Evolutionary conservation across 345 rosid species (phyloP).

Genomic region (Eucalyptus guilfoylei): DNA sequence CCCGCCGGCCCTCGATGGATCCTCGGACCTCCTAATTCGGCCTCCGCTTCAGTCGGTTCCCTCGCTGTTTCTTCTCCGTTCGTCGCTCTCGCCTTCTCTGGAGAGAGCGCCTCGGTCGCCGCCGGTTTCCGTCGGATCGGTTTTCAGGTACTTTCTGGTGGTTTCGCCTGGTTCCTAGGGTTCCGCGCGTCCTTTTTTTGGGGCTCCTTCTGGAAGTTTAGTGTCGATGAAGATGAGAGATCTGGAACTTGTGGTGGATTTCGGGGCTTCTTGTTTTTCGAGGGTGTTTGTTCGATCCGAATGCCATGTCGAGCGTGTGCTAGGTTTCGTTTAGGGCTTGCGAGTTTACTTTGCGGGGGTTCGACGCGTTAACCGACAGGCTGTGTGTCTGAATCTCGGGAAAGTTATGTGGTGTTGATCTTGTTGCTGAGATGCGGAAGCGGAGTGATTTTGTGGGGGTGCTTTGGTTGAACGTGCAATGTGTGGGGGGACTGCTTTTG

Average conservation of each 20-base stretch:
- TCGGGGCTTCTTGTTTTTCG: not conserved
- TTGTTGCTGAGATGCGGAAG: not conserved
- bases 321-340: not conserved
- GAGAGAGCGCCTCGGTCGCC: not conserved
- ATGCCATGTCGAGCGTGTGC: not conserved
- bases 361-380: not conserved
- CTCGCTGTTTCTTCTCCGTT: not conserved
- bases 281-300: not conserved
- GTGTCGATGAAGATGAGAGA: not conserved
- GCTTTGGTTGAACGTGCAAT: not conserved
- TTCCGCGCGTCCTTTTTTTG: not conserved
- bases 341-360: not conserved
- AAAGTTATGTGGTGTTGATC: not conserved
- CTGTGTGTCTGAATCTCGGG: not conserved
- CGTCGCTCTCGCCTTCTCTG: not conserved
- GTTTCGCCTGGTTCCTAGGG: not conserved
- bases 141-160: not conserved
- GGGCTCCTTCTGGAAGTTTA: not conserved
- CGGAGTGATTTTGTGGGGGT: not conserved
- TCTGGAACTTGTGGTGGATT: not conserved
- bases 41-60: not conserved
- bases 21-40: not conserved
- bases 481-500: not conserved
- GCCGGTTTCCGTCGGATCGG: not conserved
- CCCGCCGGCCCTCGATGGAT: not conserved